Evolutionary conservation across 176 grass and related monocot genomes (phyloP).

Genomic region (Hordeum vulgare): DNA sequence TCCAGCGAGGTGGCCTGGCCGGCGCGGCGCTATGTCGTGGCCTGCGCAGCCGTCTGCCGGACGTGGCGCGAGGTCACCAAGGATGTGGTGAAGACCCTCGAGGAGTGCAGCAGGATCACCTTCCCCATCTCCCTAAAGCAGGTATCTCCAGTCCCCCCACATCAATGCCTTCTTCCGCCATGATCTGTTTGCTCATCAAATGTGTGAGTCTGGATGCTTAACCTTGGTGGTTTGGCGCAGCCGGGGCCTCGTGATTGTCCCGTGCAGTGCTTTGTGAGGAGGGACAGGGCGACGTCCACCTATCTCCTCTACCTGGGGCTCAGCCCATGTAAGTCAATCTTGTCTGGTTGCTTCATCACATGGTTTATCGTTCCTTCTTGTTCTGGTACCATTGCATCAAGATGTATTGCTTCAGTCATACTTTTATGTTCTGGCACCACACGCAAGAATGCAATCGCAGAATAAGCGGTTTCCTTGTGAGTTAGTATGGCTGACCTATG

Average conservation of each 20-base stretch:
- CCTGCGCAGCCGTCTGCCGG: constrained; percentile 81
- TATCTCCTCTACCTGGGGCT: constrained; percentile 88
- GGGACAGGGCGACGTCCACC: constrained; percentile 80
- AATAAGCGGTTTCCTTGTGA: not conserved
- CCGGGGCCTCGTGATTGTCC: constrained; percentile 69
- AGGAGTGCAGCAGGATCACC: constrained; percentile 86
- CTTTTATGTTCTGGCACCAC: not conserved
- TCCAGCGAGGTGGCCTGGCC: constrained; percentile 78
- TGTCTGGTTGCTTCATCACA: not conserved
- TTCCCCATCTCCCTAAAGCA: constrained; percentile 99
- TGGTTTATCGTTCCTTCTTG: not conserved
- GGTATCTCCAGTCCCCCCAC: constrained; percentile 15
- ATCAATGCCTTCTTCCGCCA: not conserved
- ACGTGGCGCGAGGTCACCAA: constrained; percentile 87
- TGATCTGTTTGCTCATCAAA: not conserved
- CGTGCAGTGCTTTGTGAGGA: constrained; percentile 89
- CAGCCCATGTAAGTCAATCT: constrained; percentile 72
- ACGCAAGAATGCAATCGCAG: not conserved
- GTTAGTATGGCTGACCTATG: not conserved
- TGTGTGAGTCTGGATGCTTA: constrained; percentile 12
- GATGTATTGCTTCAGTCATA: not conserved
- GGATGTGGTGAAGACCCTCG: constrained; percentile 80
- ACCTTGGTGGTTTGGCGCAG: constrained; percentile 38
- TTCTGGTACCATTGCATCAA: not conserved
- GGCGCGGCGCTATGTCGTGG: constrained; percentile 72